Base-by-base conservation (phyloP, 768 basidiomycete genomes). In the Leccinum fibrillosum region DNA sequence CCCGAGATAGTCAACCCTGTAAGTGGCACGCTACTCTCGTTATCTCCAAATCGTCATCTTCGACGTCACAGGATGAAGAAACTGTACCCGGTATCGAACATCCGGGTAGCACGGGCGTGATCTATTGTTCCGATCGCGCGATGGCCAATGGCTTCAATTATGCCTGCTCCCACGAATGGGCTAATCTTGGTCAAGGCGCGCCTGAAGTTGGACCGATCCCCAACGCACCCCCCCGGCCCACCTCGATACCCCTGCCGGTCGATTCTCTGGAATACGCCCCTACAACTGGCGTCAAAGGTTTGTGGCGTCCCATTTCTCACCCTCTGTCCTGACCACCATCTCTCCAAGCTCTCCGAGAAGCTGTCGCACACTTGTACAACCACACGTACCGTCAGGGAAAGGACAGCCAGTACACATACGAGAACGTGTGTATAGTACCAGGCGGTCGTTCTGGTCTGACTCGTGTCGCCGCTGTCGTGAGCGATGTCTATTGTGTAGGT, bases 401-500 rank as follows among this genome's bases (percentile, higher is more conserved):
- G 74, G 58, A 72, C 8, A 92, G 89, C 63, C 81, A 95, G 64
- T 98, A 97, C 71, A 94, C 92, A 1, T 89, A 79, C 63, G 93
- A 95, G 74, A 98, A 98, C 67, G 88, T 92, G 12, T 94, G 91
- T 66, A 96, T 98, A 64, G 94, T 97, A 1, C 95, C 95, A 12
- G 95, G 95, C 47, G 95, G 95, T 15, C 86, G 93, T 55, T 80
- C 94, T 2, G 94, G 94, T 11, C 80, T 98, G 61, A 90, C 92
- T 28, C 86, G 95, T 59, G 82, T 98, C 23, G 94, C 94, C 13
- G 91, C 95, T 15, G 94, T 98, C 52, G 83, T 98, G 57, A 87
- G 91, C 45, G 91, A 94, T 68, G 92, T 94, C 53, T 93, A 92
- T 64, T 88, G 86, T 44, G 91, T 89, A 63, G 60, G 80, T 66